Conservation (phyloP, 2,329 filamentous ascomycete genomes). For the Fusarium xyrophilum region DNA sequence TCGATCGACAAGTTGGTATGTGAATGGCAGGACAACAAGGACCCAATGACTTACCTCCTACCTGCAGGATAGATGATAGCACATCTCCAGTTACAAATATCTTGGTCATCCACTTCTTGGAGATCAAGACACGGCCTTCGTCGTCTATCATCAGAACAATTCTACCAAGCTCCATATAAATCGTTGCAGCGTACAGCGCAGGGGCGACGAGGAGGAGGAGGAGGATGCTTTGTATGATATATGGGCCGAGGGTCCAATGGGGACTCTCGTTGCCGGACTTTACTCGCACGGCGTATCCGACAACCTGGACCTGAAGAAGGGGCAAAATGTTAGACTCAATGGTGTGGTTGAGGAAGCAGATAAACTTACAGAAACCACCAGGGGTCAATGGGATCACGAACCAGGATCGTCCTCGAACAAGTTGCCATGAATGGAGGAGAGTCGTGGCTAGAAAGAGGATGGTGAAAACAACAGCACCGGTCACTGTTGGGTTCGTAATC, state of each 20-base stretch:
- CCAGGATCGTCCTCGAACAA: neutral
- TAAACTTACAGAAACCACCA: neutral
- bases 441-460: neutral
- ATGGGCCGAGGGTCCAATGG: neutral
- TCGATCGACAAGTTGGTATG: neutral
- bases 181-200: neutral
- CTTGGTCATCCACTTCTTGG: conserved; percentile 29
- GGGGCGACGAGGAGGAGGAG: neutral
- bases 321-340: fast-evolving
- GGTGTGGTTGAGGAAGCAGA: fast-evolving
- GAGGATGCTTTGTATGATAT: conserved; percentile 8
- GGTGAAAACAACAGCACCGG: neutral
- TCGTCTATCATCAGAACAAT: conserved; percentile 3
- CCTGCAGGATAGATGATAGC: conserved; percentile 24
- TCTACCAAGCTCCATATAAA: conserved; percentile 5
- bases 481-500: conserved; percentile 5
- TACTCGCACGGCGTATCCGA: conserved; percentile 4
- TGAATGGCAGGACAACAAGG: fast-evolving
- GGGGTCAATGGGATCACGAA: neutral
- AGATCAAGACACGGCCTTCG: neutral
- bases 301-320: neutral
- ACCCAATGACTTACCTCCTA: neutral
- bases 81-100: conserved; percentile 28
- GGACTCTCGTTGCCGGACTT: neutral
- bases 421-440: neutral